Base-by-base conservation (phyloP, 1,284 basidiomycete genomes). In the Microbotryum silenes-acaulis region DNA sequence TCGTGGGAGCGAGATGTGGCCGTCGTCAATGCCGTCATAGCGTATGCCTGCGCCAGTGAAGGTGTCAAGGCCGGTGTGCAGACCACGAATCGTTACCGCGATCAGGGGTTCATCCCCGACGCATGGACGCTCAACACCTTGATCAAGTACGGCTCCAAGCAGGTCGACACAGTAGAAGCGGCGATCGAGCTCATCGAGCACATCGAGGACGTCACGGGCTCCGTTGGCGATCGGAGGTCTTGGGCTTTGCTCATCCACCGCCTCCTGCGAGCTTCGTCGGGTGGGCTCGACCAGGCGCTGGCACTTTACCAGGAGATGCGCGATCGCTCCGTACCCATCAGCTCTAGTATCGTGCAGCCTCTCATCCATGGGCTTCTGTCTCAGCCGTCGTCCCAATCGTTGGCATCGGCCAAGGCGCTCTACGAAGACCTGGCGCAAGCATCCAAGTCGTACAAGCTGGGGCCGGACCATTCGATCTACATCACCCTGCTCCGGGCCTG, bases 381-480 rank as follows among this genome's bases (percentile, higher is more conserved):
- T 7, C n/a, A 53, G 31, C 60, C 62, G 2, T 27, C 27, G 1
- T 16, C 56, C 6, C 64, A 56, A 12, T 14, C 50, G 4, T 52
- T 66, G 42, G 44, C 42, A 4, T 37, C 45, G 16, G 61, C 60
- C 46, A 61, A 60, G 31, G 20, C 25, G 10, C 62, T 68, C 37
- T 68, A 68, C 64, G 67, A 68, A 46, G 67, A 68, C 47, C 56
- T 68, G n/a, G 49, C 56, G 12, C 54, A 52, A 4, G 42, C 62
- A 8, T 49, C 67, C 2, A 45, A 33, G 9, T 37, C 60, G 8
- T 62, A 55, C 45, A 27, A 62, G 12, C 45, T 37, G 45, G 50
- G 63, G 1, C 65, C 64, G 29, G 63, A 65, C 49, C 37, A 56
- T n/a, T 54, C 57, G 37, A 53, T 62, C 61, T 69, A 58, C 64